Base-by-base conservation (phyloP, 2,329 filamentous ascomycete species). In the Aspergillus novofumigatus region DNA sequence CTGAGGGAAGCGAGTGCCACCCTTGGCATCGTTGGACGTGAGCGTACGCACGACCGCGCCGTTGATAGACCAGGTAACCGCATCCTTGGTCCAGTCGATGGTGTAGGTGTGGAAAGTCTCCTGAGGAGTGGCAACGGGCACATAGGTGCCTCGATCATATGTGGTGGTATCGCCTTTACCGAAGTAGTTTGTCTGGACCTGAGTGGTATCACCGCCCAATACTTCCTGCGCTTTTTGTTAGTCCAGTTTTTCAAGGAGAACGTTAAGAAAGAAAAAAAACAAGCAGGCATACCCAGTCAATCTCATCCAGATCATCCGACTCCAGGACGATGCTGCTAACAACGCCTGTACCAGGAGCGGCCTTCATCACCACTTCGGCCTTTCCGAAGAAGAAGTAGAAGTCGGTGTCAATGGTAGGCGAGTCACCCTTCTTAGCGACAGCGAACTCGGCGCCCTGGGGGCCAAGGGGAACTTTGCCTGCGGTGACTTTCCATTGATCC, bases 371-470 rank as follows among this genome's bases (percentile, higher is more conserved):
- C 63, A 96, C 84, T 62, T 94, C 89, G 69, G 96, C 88, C 61
- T 88, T 89, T 66, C 94, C 94, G 72, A 96, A 99, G 90, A 97
- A 96, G 79, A 99, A 95, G 81, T 96, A 97, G 82, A 95, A 97
- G 67, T 92, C 84, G 61, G 91, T 95, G 62, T 83, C 82, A 57
- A 99, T 84, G 72, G 92, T 91, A 0, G 94, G 94, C 2, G 92
- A 86, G 70, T 97, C 90, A 62, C 93, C 92, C 51, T 86, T 81
- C 71, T 86, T 78, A 50, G 83, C 76, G 57, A 99, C 87, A 29
- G 89, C 91, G 75, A 99, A 96, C 44, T 84, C 85, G 26, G 85
- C 92, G 65, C 94, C 94, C 69, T 92, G 82, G 21, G 80, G 67
- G 57, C 81, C 81, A 68, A 87, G 92, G n/a, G 77, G 78, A 52